Evolutionary conservation across 2,329 filamentous ascomycete species (phyloP), one percentile per base, ranked within the genome.

Genomic region (Pezicula carpinea): DNA sequence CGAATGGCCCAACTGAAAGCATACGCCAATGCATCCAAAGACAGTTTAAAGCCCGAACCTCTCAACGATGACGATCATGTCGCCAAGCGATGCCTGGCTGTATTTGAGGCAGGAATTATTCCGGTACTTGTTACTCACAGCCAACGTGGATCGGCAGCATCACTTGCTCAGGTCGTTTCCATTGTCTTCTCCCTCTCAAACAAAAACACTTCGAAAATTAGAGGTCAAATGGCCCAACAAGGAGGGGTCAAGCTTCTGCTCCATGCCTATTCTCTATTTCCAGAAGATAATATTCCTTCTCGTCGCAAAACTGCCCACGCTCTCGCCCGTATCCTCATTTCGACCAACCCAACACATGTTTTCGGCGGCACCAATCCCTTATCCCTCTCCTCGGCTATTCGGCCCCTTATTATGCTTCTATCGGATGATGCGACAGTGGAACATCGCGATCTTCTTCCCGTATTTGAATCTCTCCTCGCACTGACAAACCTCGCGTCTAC

Each of bases 401-500:
- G 88, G 1, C 89, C 92, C 0, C 78, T 99, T 1, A 68, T 87
- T 6, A 82, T 80, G 17, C 85, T 97, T 45, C 76, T 97, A 14
- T 70, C 78, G 0, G 79, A 82, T 5, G 80, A 87, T 43, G 77
- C 82, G 4, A 70, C 72, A 2, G 71, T 75, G 2, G 79, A 83
- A 39, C 79, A 80, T 1, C 80, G 85, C 43, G 87, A 96, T 64
- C 79, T 97, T 13, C 77, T 99, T 0, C 90, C 93, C 0, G 83
- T 87, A 0, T 99, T 97, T 57, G 93, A 99, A 67, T 78, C 86
- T 1, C 77, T 99, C 7, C 85, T 97, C 65, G 92, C 93, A 0
- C 78, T 99, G 31, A 97, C 93, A 0, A 99, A 99, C 58, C 79
- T 99, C 6, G 93, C 92, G 0, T 95, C 89, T 0, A 79, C 84